Conservation (phyloP, 306 rosid species). For the Prinsepia uniflora region DNA sequence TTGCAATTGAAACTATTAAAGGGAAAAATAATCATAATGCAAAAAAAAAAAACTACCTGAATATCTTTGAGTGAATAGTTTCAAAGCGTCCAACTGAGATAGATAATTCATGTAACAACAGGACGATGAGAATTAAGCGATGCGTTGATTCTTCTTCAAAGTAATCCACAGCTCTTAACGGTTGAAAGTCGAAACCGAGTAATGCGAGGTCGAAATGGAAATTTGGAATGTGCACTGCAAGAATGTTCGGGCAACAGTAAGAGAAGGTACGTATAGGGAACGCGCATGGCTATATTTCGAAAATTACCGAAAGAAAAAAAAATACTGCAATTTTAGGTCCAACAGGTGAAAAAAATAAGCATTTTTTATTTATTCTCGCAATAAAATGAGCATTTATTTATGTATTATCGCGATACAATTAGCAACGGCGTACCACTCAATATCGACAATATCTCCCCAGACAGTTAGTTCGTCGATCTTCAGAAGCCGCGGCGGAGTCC, state of each 20-base stretch:
- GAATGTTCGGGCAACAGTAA: background rate
- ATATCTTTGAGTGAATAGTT: background rate
- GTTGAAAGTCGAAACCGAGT: background rate
- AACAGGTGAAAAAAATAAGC: too few species aligned
- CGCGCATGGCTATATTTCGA: background rate
- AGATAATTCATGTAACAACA: background rate
- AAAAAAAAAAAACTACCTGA: background rate
- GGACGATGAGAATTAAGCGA: background rate
- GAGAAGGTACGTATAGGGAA: background rate
- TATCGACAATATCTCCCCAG: too few species aligned
- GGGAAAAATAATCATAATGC: background rate
- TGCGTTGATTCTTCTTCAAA: background rate
- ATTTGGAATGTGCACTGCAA: background rate
- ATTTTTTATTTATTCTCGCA: too few species aligned
- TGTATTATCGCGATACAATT: too few species aligned
- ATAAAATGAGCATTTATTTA: too few species aligned
- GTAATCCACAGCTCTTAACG: background rate
- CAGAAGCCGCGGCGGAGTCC: too few species aligned
- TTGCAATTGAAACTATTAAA: background rate
- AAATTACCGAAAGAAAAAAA: too few species aligned
- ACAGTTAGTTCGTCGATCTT: too few species aligned
- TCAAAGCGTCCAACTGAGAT: background rate
- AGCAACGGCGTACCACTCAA: too few species aligned
- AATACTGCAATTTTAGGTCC: too few species aligned
- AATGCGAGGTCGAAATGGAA: background rate